These are phyloP conservation scores for Bolboschoenus planiculmis DNA, from an alignment of 176 grass and related monocot genomes.

Conservation along the genomic window DNA sequence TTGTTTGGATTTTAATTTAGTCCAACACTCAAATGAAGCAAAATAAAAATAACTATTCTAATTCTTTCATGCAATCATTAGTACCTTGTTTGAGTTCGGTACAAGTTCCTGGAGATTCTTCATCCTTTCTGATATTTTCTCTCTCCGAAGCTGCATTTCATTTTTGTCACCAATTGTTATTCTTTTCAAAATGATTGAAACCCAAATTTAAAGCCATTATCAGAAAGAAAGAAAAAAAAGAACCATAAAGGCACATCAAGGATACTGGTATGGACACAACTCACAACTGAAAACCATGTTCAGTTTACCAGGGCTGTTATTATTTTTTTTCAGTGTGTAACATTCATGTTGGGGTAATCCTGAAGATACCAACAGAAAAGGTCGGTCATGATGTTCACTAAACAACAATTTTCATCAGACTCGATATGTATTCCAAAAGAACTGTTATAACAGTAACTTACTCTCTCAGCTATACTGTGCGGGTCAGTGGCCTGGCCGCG, in stretches of 20 bases:
- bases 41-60: not conserved
- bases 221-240: not conserved
- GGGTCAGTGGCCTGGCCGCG: slow-evolving; percentile 76
- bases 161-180: slow-evolving; percentile 16
- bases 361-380: not conserved
- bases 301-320: not conserved
- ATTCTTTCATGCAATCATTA: not conserved
- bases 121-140: slow-evolving; percentile 87
- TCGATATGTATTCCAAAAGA: not conserved
- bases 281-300: not conserved
- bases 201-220: not conserved
- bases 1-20: not conserved
- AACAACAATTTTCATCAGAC: not conserved
- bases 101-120: slow-evolving; percentile 73
- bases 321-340: not conserved
- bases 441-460: slow-evolving; percentile 18
- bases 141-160: slow-evolving; percentile 56
- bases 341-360: not conserved
- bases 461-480: slow-evolving; percentile 83
- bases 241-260: not conserved
- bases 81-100: slow-evolving; percentile 75
- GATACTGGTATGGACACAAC: not conserved
- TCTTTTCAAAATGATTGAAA: not conserved
- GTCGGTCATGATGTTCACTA: not conserved
- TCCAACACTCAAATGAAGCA: not conserved